Evolutionary conservation across 148 eudicot species (phyloP).

Genomic region (Camellia sinensis): DNA sequence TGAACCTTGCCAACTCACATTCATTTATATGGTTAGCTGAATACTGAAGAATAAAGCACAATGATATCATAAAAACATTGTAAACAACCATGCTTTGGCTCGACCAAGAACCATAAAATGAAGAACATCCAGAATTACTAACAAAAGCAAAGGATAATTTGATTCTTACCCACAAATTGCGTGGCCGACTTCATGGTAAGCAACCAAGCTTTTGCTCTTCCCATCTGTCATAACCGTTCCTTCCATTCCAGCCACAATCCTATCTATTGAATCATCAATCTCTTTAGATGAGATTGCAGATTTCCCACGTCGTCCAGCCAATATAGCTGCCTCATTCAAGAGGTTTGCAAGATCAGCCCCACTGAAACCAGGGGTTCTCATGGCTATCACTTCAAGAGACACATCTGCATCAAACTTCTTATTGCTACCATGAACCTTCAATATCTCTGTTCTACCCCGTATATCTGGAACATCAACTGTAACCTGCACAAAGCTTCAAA

Average conservation of each 20-base stretch:
- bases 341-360: constrained; percentile 99
- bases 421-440: constrained; percentile 91
- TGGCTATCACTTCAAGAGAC: constrained; percentile 92
- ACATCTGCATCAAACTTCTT: constrained; percentile 88
- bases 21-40: too few species aligned
- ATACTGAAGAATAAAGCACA: too few species aligned
- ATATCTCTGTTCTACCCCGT: constrained; percentile 89
- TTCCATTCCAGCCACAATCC: constrained; percentile 99
- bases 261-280: constrained; percentile 93
- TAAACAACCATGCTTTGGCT: too few species aligned
- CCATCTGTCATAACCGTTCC: constrained; percentile 98
- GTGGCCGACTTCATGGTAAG: constrained; percentile 99
- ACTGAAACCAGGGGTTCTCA: constrained; percentile 99
- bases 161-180: constrained; percentile 93
- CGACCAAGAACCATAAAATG: too few species aligned
- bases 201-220: constrained; percentile 98
- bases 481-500: constrained; percentile 53
- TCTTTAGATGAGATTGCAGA: constrained; percentile 89
- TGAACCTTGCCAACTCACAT: too few species aligned
- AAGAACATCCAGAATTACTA: background rate
- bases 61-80: too few species aligned
- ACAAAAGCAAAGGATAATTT: background rate
- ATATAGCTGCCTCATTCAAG: constrained; percentile 93
- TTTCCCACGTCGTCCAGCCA: constrained; percentile 95
- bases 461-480: constrained; percentile 93